Percentiles rank a stretch among this genome's conserved stretches.
Conservation (phyloP, 805 yeast genomes). For the Metschnikowia vanudenii region DNA sequence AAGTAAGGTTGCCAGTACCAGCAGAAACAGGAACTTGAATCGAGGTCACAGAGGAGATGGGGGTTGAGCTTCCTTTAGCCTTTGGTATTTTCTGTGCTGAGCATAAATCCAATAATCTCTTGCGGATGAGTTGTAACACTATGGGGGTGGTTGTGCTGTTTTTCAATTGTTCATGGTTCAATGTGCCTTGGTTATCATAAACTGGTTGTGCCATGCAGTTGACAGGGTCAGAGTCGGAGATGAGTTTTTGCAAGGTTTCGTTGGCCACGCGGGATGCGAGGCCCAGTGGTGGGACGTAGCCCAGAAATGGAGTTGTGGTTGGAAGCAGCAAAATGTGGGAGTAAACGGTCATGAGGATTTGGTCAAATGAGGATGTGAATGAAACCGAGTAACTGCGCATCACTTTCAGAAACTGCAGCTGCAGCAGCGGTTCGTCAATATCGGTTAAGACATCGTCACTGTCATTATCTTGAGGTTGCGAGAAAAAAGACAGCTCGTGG, state of each 20-base stretch:
- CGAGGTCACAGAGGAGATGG: constrained; percentile 11
- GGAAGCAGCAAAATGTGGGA: constrained; percentile 38
- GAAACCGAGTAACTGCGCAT: constrained; percentile 28
- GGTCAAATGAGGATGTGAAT: constrained; percentile 39
- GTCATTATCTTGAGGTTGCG: constrained; percentile 36
- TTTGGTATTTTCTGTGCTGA: constrained; percentile 19
- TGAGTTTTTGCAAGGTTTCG: constrained; percentile 35
- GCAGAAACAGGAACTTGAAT: constrained; percentile 16
- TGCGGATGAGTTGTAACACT: constrained; percentile 41
- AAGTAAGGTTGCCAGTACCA: neutral
- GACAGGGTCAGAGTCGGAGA: constrained; percentile 17
- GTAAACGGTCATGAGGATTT: constrained; percentile 35
- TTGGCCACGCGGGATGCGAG: constrained; percentile 44
- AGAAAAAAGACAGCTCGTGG: constrained; percentile 24
- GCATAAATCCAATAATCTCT: constrained; percentile 41
- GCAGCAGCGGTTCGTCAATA: constrained; percentile 29
- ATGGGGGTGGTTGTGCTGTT: constrained; percentile 38
- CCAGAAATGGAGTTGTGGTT: constrained; percentile 46
- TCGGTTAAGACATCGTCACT: constrained; percentile 44
- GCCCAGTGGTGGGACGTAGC: constrained; percentile 44
- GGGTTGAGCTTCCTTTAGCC: constrained; percentile 9
- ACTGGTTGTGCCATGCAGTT: constrained; percentile 17
- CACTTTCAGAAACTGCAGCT: constrained; percentile 19
- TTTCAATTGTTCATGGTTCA: constrained; percentile 31
- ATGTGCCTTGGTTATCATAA: constrained; percentile 35